Evolutionary conservation across 2,329 filamentous ascomycete species (phyloP).

Genomic region (Hirsutella thompsonii): DNA sequence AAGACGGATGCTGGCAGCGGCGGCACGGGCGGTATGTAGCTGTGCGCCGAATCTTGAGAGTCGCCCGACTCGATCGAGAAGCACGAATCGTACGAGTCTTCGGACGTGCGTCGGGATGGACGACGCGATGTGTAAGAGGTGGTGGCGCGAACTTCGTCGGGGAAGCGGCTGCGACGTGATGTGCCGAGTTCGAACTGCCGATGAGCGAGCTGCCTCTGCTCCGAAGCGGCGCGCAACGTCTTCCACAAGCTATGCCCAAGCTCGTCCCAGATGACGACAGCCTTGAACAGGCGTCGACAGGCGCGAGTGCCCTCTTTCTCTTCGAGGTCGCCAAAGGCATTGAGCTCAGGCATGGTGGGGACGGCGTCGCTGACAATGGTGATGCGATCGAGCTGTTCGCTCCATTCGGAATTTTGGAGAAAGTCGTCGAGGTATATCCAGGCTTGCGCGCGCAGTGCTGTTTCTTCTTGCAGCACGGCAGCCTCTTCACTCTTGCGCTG

Average conservation of each 20-base stretch:
- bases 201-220: slow-evolving; percentile 6
- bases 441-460: slow-evolving; percentile 16
- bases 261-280: slow-evolving; percentile 24
- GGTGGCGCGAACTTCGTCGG: background rate
- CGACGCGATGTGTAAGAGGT: background rate
- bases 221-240: slow-evolving; percentile 8
- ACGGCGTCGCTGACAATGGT: slow-evolving; percentile 19
- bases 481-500: slow-evolving; percentile 8
- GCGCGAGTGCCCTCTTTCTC: slow-evolving; percentile 21
- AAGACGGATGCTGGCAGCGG: background rate
- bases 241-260: slow-evolving; percentile 22
- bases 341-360: slow-evolving; percentile 20
- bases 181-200: slow-evolving; percentile 1
- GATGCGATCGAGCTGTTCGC: slow-evolving; percentile 18
- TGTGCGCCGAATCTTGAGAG: background rate
- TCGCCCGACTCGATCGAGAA: background rate
- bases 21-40: background rate
- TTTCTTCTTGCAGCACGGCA: slow-evolving; percentile 16
- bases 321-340: slow-evolving; percentile 17
- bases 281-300: slow-evolving; percentile 23
- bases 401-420: slow-evolving; percentile 15
- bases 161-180: background rate
- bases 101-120: slow-evolving; percentile 1
- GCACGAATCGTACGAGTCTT: background rate
- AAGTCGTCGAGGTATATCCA: slow-evolving; percentile 19